phyloP scores from a whole-genome alignment of 78 protist species.

The Corallochytrium limacisporum region DNA sequence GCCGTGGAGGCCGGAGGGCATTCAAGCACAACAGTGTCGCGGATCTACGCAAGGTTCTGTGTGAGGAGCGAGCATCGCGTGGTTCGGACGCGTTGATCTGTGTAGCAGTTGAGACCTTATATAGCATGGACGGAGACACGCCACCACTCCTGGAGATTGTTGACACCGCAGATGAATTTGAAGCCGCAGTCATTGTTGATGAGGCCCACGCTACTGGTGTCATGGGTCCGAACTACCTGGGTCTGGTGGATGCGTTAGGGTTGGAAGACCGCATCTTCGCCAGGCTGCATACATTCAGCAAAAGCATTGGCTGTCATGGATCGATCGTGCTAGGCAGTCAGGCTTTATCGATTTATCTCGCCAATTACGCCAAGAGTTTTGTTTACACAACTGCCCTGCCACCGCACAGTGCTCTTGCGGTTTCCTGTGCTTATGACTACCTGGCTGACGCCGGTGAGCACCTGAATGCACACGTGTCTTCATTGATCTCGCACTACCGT shows the following conservation, averaged over 20 bases:
- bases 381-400: constrained; percentile 23
- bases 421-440: background rate
- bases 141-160: constrained; percentile 2
- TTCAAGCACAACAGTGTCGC: background rate
- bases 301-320: background rate
- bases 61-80: background rate
- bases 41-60: background rate
- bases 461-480: background rate
- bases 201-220: constrained; percentile 24
- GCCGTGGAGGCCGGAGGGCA: background rate
- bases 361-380: constrained; percentile 16
- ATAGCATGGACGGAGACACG: constrained; percentile 34
- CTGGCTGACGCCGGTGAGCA: background rate
- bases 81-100: too few species aligned
- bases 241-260: background rate
- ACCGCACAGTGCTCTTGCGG: background rate
- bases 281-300: constrained; percentile 5
- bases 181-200: constrained; percentile 15
- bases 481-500: background rate
- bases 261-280: background rate
- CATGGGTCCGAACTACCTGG: constrained; percentile 2
- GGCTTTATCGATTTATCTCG: background rate
- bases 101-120: background rate
- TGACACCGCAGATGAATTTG: background rate
- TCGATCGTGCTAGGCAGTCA: background rate